Evolutionary conservation across 352 stramenopile genomes (phyloP).

Genomic region (Phytophthora litchii): DNA sequence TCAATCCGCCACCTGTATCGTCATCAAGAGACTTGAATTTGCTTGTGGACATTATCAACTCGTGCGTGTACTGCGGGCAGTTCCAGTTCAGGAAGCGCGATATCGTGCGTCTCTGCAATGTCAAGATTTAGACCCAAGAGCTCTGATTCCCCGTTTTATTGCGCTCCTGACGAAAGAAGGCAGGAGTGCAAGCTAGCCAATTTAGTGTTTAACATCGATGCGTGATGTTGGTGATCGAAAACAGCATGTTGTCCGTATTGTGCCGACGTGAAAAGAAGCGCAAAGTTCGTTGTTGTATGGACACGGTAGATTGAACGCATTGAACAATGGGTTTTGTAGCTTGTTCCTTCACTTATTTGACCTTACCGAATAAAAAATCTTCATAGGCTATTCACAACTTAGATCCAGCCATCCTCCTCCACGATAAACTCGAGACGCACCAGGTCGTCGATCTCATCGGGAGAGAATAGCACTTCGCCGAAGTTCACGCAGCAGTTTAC

Average conservation of each 20-base stretch:
- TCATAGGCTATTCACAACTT: constrained; percentile 27
- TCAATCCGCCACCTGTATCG: constrained; percentile 56
- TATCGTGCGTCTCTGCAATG: constrained; percentile 66
- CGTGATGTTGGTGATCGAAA: constrained; percentile 25
- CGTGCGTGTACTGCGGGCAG: constrained; percentile 61
- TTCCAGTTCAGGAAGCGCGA: constrained; percentile 59
- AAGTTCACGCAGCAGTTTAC: constrained; percentile 72
- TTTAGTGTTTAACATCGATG: constrained; percentile 30
- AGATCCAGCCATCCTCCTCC: constrained; percentile 85
- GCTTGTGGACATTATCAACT: constrained; percentile 72
- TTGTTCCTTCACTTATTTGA: constrained; percentile 27
- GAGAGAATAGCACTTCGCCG: constrained; percentile 56
- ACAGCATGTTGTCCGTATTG: constrained; percentile 26
- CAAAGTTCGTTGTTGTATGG: constrained; percentile 1
- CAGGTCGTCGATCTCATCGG: constrained; percentile 64
- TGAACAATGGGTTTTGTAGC: constrained; percentile 10
- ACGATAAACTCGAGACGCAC: constrained; percentile 81
- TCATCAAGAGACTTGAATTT: constrained; percentile 44
- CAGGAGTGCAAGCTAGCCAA: constrained; percentile 13
- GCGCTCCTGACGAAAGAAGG: constrained; percentile 31
- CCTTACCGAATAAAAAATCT: constrained; percentile 41
- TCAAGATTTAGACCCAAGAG: constrained; percentile 43
- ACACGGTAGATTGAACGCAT: background rate
- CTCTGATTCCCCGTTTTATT: constrained; percentile 21
- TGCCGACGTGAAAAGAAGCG: background rate